phyloP scores from a whole-genome alignment of 1,284 basidiomycete genomes.

The Exsudoporus floridanus region DNA sequence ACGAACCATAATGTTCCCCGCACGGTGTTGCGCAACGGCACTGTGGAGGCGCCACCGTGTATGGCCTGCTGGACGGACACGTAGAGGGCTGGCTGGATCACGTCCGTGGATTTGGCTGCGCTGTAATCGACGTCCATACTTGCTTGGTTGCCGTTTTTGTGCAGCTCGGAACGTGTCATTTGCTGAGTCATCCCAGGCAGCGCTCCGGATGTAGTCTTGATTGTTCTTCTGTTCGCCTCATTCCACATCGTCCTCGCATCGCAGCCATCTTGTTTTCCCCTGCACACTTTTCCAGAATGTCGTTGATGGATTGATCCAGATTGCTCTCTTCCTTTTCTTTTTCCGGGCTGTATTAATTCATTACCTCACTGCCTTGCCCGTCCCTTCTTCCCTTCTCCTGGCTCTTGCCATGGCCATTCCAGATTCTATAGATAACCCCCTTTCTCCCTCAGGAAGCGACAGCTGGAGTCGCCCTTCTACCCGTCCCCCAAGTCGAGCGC shows the following conservation, averaged over 20 bases:
- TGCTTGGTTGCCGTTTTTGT: constrained; percentile 5
- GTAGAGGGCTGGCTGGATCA: too few species aligned
- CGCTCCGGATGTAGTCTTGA: constrained; percentile 4
- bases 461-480: constrained; percentile 63
- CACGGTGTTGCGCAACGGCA: constrained; percentile 5
- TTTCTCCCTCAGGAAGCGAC: constrained; percentile 57
- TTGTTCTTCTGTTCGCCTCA: constrained; percentile 13
- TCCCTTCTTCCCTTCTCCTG: not conserved
- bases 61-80: too few species aligned
- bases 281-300: constrained; percentile 6
- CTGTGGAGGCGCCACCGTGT: too few species aligned
- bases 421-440: constrained; percentile 51
- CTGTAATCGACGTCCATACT: not conserved
- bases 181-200: constrained; percentile 27
- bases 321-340: not conserved
- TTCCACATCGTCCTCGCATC: constrained; percentile 7
- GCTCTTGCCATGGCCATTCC: constrained; percentile 40
- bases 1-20: constrained; percentile 16
- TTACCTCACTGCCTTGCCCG: not conserved
- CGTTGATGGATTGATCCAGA: constrained; percentile 7
- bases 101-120: not conserved
- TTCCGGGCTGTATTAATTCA: not conserved
- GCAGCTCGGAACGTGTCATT: not conserved
- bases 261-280: not conserved
- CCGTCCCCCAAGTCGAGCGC: constrained; percentile 55